Conservation (phyloP, 768 basidiomycete species). For the Agrocybe praecox region DNA sequence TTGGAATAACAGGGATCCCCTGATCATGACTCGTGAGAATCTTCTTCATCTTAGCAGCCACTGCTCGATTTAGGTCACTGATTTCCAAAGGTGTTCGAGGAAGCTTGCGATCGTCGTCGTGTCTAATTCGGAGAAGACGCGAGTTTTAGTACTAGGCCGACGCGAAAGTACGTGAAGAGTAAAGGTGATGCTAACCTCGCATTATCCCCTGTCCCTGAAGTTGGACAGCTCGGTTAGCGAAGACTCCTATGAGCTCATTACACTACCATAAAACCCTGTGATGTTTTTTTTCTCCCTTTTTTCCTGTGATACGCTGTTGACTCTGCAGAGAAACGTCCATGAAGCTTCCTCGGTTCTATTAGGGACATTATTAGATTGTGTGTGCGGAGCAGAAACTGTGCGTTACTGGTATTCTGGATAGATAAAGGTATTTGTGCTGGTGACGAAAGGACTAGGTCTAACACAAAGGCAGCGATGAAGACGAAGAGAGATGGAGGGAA, state of each 20-base stretch:
- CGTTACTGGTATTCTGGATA: conserved; percentile 31
- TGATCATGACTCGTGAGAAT: conserved; percentile 69
- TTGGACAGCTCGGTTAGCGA: neutral
- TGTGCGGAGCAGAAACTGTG: neutral
- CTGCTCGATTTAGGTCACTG: conserved; percentile 66
- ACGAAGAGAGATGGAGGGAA: conserved; percentile 29
- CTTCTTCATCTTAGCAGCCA: conserved; percentile 71
- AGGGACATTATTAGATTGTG: conserved; percentile 7
- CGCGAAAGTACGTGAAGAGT: conserved; percentile 4
- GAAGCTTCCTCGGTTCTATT: conserved; percentile 52
- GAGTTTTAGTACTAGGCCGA: neutral
- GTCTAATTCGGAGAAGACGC: conserved; percentile 42
- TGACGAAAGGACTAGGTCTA: conserved; percentile 29
- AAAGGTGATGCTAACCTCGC: conserved; percentile 46
- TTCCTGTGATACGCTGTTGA: conserved; percentile 72
- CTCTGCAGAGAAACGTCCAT: conserved; percentile 68
- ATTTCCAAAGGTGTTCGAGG: conserved; percentile 85
- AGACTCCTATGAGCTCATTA: neutral
- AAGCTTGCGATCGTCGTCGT: conserved; percentile 81
- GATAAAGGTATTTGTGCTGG: conserved; percentile 44
- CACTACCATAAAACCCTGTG: conserved; percentile 62
- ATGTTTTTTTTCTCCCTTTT: conserved; percentile 50
- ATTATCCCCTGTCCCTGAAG: conserved; percentile 76
- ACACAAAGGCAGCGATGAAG: conserved; percentile 16
- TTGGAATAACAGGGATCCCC: conserved; percentile 81